Evolutionary conservation across 192 early-diverging fungal species (phyloP).

Genomic region (Allomyces macrogynus): DNA sequence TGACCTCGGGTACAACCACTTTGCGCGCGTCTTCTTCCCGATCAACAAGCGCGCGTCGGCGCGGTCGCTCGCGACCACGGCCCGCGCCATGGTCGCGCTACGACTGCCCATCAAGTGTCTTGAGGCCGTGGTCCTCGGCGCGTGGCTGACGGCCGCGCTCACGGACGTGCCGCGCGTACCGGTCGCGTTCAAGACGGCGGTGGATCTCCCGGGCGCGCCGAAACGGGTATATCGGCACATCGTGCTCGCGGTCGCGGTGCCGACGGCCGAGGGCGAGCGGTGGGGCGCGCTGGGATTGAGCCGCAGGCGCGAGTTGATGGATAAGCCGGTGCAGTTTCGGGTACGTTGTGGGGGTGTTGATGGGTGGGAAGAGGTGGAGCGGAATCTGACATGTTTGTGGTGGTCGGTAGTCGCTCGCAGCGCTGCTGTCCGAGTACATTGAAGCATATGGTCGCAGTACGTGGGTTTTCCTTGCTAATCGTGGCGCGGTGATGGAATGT

Average conservation of each 20-base stretch:
- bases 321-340: conserved; percentile 11
- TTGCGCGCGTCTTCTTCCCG: conserved; percentile 14
- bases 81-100: conserved; percentile 12
- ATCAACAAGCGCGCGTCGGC: conserved; percentile 11
- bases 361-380: too few relatives aligned
- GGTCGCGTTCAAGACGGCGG: background rate
- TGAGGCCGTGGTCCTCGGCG: conserved; percentile 19
- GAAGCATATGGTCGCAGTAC: conserved; percentile 13
- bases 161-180: conserved; percentile 14
- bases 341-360: too few relatives aligned
- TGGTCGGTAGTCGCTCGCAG: conserved; percentile 7
- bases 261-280: conserved; percentile 5
- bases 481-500: background rate
- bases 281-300: conserved; percentile 24
- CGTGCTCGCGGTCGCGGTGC: conserved; percentile 12
- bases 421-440: conserved; percentile 15
- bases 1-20: conserved; percentile 10
- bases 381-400: too few relatives aligned
- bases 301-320: conserved; percentile 18
- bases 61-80: conserved; percentile 9
- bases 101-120: conserved; percentile 28
- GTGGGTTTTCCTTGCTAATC: background rate
- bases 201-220: background rate
- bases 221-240: conserved; percentile 18
- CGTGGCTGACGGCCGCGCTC: conserved; percentile 11